These are phyloP conservation scores for Agaricales sp. DNA, from an alignment of 1,284 basidiomycete genomes.

Conservation along the genomic window DNA sequence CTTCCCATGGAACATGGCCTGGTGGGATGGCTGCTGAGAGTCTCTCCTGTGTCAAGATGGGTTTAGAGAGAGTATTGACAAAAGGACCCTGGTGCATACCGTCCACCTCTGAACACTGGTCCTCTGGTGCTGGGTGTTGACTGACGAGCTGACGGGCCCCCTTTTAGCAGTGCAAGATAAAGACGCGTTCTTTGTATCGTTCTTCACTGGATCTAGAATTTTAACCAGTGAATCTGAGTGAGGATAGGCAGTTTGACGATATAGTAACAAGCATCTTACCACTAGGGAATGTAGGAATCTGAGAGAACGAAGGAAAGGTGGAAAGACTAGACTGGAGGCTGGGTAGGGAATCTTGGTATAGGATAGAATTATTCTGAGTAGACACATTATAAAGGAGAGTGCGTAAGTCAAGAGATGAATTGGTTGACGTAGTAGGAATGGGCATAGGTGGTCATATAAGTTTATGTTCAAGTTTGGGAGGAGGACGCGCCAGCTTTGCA, in stretches of 20 bases:
- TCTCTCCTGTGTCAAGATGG: neutral
- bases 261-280: neutral
- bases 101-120: neutral
- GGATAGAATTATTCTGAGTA: neutral
- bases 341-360: neutral
- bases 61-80: neutral
- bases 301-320: neutral
- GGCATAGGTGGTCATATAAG: neutral
- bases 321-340: neutral
- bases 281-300: neutral
- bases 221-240: neutral
- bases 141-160: no score
- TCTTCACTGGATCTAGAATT: neutral
- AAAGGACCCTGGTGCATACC: neutral
- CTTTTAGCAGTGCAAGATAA: neutral
- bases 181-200: neutral
- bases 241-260: neutral
- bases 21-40: neutral
- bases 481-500: no score
- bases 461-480: neutral
- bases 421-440: neutral
- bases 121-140: neutral
- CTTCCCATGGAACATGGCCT: neutral
- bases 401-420: neutral
- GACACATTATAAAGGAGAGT: neutral